Evolutionary conservation across 805 yeast genomes (phyloP), one percentile per base, ranked within the genome.

Genomic region (Ogataea ganodermae): DNA sequence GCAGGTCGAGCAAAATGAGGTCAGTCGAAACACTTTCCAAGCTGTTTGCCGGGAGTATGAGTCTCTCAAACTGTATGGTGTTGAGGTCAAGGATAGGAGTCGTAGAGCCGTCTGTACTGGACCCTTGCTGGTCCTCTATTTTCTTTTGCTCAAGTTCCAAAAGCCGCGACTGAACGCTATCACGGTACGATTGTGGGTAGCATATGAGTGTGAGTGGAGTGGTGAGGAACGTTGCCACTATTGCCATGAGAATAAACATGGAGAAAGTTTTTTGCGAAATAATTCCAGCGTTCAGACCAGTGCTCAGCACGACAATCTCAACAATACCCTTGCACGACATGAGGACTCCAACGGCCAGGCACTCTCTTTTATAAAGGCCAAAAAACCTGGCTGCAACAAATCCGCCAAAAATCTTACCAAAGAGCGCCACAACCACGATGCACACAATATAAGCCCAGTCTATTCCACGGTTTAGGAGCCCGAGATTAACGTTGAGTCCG

Each of bases 251-350:
- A 46, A 87, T 79, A 60, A 87, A 86, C 91, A 87, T 87, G 14
- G 91, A 83, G 62, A 80, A 87, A 1, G 83, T 81, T 51, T 78
- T 80, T 47, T 75, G 73, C 3, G 81, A 71, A 42, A 87, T 80
- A 45, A 87, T 87, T 0, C 79, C 78, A 4, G 94, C 86, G 51
- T 78, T 81, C 46, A 86, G 72, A 41, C 96, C 96, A 20, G 84
- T 81, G 35, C 79, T 81, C 53, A 86, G 71, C 17, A 86, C 94
- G 35, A 86, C 91, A 62, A 86, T 83, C 66, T 86, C 95, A 20
- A 86, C 94, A 53, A 86, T 85, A 66, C 96, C 96, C 66, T 87
- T 87, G 74, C 96, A 87, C 6, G 92, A 85, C 94, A 87, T 87
- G 56, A 87, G 71, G 20, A 85, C 77, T 44, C 95, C 96, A 31